These are phyloP conservation scores for bread wheat (Triticum aestivum) DNA, from an alignment of 176 grass and related monocot genomes.

Conservation along the genomic window IWGSC_CS_RefSeq_v2.1 NC_057804.1:483954679-483955178, in stretches of 20 bases:
- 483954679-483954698: not conserved
- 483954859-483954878: not conserved
- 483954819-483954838: not conserved
- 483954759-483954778: not conserved
- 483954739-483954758: not conserved
- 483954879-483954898: not conserved
- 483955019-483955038: not conserved
- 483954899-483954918: not conserved
- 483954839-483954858: not conserved
- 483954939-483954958: not conserved
- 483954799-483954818: not conserved
- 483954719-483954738: not conserved
- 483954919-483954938: not conserved
- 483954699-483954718: not conserved
- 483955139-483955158: not conserved
- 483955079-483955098: not conserved
- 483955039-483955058: not conserved
- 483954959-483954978: slow-evolving; percentile 18
- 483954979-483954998: not conserved
- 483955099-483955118: not conserved
- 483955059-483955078: not conserved
- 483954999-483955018: not conserved
- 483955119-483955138: not conserved
- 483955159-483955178: not conserved
- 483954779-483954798: not conserved